Percentiles rank a stretch among this genome's conserved stretches.
These are phyloP conservation scores for Carallia pectinifolia DNA, from an alignment of 345 rosid genomes.

Conservation along the genomic window DNA sequence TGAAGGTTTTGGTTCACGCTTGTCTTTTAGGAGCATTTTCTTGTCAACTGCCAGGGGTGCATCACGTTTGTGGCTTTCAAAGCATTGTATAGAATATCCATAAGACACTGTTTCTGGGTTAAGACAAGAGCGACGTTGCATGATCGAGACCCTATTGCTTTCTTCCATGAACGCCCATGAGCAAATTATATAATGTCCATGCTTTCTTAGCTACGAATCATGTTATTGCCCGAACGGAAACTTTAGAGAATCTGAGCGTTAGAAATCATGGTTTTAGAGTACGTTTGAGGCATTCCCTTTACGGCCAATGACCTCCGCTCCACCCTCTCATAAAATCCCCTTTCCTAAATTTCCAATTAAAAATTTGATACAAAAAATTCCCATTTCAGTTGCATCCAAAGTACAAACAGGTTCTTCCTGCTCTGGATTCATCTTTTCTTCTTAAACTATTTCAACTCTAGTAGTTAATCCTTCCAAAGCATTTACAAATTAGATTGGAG, in stretches of 20 bases:
- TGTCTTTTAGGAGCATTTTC: slow-evolving; percentile 6
- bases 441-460: too few relatives aligned
- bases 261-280: not conserved
- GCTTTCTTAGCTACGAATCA: not conserved
- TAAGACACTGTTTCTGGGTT: slow-evolving; percentile 2
- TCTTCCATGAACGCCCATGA: not conserved
- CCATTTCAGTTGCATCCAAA: too few relatives aligned
- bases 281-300: not conserved
- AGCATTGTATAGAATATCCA: slow-evolving; percentile 20
- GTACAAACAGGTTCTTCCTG: too few relatives aligned
- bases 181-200: not conserved
- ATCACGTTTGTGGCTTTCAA: not conserved
- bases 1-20: slow-evolving; percentile 10
- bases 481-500: too few relatives aligned
- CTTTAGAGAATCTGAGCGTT: not conserved
- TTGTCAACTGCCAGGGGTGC: not conserved
- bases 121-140: slow-evolving; percentile 7
- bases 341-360: too few relatives aligned
- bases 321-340: too few relatives aligned
- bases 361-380: too few relatives aligned
- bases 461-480: too few relatives aligned
- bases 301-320: not conserved
- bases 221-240: not conserved
- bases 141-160: not conserved
- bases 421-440: too few relatives aligned